Conservation (phyloP, 768 basidiomycete genomes). For the Cubamyces lactineus region DNA sequence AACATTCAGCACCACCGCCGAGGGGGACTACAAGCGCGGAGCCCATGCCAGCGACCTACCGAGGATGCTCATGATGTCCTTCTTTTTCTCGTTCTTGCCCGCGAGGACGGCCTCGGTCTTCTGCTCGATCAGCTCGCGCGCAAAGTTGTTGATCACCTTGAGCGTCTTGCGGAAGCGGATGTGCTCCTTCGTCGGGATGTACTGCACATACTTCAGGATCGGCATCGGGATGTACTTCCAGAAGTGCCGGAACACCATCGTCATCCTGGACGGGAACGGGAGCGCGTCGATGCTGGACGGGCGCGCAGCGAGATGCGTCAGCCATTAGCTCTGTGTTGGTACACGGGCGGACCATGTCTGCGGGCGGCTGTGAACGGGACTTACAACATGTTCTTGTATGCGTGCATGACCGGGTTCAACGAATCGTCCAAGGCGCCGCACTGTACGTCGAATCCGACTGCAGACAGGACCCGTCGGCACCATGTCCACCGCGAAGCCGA, state of each 20-base stretch:
- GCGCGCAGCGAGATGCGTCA: background rate
- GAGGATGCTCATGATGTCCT: constrained; percentile 41
- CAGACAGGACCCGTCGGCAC: background rate
- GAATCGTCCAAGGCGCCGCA: constrained; percentile 30
- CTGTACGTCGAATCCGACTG: constrained; percentile 33
- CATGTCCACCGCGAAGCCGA: background rate
- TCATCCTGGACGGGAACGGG: constrained; percentile 29
- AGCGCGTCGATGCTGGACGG: constrained; percentile 29
- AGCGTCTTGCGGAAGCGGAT: constrained; percentile 35
- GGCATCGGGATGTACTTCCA: constrained; percentile 36
- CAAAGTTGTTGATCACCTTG: constrained; percentile 29
- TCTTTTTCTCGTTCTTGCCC: constrained; percentile 32
- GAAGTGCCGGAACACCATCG: constrained; percentile 32
- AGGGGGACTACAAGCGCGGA: too few relatives aligned
- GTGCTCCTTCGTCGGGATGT: constrained; percentile 36
- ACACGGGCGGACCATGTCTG: too few relatives aligned
- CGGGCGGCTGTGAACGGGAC: background rate
- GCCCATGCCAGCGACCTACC: constrained; percentile 21
- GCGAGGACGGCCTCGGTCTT: constrained; percentile 28
- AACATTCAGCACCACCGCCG: background rate
- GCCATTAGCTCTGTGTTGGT: too few relatives aligned
- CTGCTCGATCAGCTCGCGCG: constrained; percentile 29
- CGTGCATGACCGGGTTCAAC: constrained; percentile 25
- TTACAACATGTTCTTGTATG: constrained; percentile 33
- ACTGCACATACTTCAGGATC: constrained; percentile 31